Evolutionary conservation across 345 rosid species (phyloP), one percentile per base, ranked within the genome.

Genomic region (Anacardium occidentale): DNA sequence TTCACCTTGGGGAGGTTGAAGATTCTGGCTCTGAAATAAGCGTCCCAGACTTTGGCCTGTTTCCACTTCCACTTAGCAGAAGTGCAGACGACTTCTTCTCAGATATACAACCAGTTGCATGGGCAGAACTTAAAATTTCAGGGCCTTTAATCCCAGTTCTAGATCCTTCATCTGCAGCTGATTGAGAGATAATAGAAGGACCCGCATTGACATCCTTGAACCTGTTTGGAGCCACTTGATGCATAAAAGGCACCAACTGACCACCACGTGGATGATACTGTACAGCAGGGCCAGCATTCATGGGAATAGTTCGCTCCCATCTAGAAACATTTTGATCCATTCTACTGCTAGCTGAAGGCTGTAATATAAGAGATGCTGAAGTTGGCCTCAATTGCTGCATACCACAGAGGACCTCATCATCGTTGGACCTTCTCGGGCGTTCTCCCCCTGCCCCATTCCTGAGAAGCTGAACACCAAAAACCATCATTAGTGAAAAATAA

Each of bases 151-250:
- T 88, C 70, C 98, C 99, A 37, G 98, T 95, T 78, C 99, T 86
- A n/a, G 99, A 92, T 62, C 99, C 99, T 89, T 95, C 99, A 81
- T 95, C 99, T 53, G 98, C 99, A 82, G 97, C 98, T 65, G 91
- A 77, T 45, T 88, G 96, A 53, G 89, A 75, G 55, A 89, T 81
- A 58, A 86, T 52, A 29, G 96, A 89, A 25, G 89, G 75, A 59
- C 85, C 78, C 10, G 79, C 79, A 80, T 73, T 90, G 44, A 79
- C 79, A 34, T 92, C 99, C 73, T 84, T 85, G 66, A 89, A 88
- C 79, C 88, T 89, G 76, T 83, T 92, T 17, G 90, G 69, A 65
- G 88, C 78, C 47, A 72, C 80, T 79, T 90, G 94, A 68, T 85
- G 95, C 70, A 81, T 73, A 75, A 87, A 79, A 52, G 93, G 95